Evolutionary conservation across 1,284 basidiomycete species (phyloP).

Genomic region (Puccinia horiana): DNA sequence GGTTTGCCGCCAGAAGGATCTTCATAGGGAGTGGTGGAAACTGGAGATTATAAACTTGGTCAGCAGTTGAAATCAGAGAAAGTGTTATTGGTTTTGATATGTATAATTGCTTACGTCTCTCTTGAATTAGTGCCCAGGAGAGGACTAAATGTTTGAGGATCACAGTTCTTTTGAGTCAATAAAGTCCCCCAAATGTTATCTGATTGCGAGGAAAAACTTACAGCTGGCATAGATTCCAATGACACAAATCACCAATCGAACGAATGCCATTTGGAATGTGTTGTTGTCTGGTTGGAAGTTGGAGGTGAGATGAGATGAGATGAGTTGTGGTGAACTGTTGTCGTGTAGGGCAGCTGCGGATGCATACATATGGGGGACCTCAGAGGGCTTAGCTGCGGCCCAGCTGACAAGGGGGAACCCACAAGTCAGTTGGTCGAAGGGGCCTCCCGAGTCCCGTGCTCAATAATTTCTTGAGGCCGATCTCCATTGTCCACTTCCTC

Average conservation of each 20-base stretch:
- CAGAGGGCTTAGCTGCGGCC: not conserved
- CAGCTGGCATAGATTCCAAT: slow-evolving; percentile 45
- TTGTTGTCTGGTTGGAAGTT: not conserved
- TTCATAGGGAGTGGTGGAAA: slow-evolving; percentile 44
- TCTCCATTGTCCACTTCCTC: not conserved
- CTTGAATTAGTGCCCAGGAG: slow-evolving; percentile 48
- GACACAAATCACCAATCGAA: slow-evolving; percentile 32
- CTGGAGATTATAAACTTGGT: not conserved
- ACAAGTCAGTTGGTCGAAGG: slow-evolving; percentile 49
- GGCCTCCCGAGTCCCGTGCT: slow-evolving; percentile 50
- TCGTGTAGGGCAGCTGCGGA: not conserved
- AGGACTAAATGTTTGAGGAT: slow-evolving; percentile 22
- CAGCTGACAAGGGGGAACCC: not conserved
- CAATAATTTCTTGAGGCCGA: not conserved
- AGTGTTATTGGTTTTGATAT: too few relatives aligned
- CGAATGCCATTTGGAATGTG: slow-evolving; percentile 27
- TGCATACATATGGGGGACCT: not conserved
- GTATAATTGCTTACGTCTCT: slow-evolving; percentile 30
- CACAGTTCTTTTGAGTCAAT: not conserved
- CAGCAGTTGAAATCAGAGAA: not conserved
- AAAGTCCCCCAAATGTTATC: not conserved
- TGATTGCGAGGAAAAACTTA: slow-evolving; percentile 1
- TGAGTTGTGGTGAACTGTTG: not conserved
- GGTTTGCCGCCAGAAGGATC: slow-evolving; percentile 51
- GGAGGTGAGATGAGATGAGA: too few relatives aligned